Base-by-base conservation (phyloP, 1,284 basidiomycete species). In the Tilletia horrida region DNA sequence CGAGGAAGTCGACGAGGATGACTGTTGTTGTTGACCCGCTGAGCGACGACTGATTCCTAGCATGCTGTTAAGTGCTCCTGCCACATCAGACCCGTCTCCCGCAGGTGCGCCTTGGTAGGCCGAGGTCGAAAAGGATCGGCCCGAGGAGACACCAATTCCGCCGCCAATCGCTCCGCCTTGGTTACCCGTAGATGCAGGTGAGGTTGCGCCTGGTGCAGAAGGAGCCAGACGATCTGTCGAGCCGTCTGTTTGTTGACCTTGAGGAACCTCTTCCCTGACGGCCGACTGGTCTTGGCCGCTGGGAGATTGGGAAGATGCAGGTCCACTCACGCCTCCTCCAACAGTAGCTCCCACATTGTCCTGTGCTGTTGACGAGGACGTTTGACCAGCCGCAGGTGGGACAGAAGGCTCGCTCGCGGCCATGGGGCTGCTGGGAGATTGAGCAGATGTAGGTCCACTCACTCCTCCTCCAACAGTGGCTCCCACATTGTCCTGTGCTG, bases 101-200 rank as follows among this genome's bases (percentile, higher is more conserved):
- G 35, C 4, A 11, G 35, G 35, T 11, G 35, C 35, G 50, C 50
- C 50, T 3, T 52, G 50, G 50, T 25, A 25, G 7, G 50, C 21
- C 45, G 45, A 48, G 45, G 55, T 59, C 29, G 55, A 59, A 27
- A 59, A 59, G 27, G 55, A 59, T 11, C 55, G 55, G 1, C 45
- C 45, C 45, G 45, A 23, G 45, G 18, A 18, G 21, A 59, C 55
- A n/a, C 55, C 55, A 14, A 59, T 35, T 0, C 55, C 55, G 16
- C 55, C 55, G 3, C 55, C 55, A 13, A 59, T 35, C 13, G 55
- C 31, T 11, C 55, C 55, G 29, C 55, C 55, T 29, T 14, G 9
- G 55, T 59, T 59, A 14, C 55, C 55, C 29, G 27, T 16, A 18
- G 55, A 25, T 2, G 55, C 55, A 21, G 55, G 55, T 16, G 55